A percentile compares a stretch with the other conserved stretches of the same genome.
phyloP scores from a whole-genome alignment of 176 grass and related monocot species.

The Calamus simplicifolius region DNA sequence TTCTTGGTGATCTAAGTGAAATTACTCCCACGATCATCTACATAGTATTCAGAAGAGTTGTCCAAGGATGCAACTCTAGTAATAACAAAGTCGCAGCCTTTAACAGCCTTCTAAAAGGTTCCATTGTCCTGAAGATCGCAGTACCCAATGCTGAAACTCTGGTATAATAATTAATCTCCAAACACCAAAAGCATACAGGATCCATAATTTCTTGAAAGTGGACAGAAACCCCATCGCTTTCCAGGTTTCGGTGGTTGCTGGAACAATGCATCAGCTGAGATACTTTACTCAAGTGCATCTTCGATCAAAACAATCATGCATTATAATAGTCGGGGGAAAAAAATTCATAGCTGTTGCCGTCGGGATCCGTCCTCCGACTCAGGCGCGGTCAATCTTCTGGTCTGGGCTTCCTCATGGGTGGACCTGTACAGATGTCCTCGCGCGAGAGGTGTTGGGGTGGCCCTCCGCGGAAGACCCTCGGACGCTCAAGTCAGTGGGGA shows the following conservation, averaged over 20 bases:
- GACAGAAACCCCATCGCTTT: constrained; percentile 85
- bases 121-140: constrained; percentile 60
- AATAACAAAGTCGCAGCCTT: constrained; percentile 71
- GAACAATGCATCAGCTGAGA: constrained; percentile 97
- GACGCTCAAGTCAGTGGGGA: too few species aligned
- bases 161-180: neutral
- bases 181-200: constrained; percentile 44
- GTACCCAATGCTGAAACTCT: constrained; percentile 11
- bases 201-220: constrained; percentile 99
- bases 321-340: too few species aligned
- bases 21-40: constrained; percentile 78
- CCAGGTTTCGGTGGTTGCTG: constrained; percentile 80
- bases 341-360: too few species aligned
- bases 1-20: constrained; percentile 88
- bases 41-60: constrained; percentile 94
- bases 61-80: constrained; percentile 84
- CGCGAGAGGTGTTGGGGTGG: too few species aligned
- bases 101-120: constrained; percentile 52
- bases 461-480: too few species aligned
- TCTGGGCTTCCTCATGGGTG: too few species aligned
- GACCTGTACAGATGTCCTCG: too few species aligned
- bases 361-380: too few species aligned
- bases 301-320: neutral
- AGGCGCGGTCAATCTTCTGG: too few species aligned
- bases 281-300: constrained; percentile 98